These are phyloP conservation scores for Fusarium xylarioides DNA, from an alignment of 2,329 filamentous ascomycete species.

Conservation along the genomic window DNA sequence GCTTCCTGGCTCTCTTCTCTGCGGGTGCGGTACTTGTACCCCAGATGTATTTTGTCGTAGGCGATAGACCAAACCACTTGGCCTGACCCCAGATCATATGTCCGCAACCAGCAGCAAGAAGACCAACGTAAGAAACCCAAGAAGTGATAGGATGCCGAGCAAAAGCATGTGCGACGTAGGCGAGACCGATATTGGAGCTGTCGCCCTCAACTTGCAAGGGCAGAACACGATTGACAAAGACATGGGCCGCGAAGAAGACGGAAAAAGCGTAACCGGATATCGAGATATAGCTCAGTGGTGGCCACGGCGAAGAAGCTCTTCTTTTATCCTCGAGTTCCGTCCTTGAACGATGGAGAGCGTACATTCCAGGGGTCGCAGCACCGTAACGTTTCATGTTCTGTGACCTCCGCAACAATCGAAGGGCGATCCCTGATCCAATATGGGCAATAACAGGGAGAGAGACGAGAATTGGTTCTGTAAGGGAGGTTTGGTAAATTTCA, in stretches of 20 bases:
- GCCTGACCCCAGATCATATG: slow-evolving; percentile 88
- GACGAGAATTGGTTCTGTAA: slow-evolving; percentile 83
- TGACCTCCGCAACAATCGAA: slow-evolving; percentile 78
- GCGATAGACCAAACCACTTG: slow-evolving; percentile 78
- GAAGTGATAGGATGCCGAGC: slow-evolving; percentile 72
- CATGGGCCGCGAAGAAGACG: slow-evolving; percentile 74
- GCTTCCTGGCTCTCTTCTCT: slow-evolving; percentile 61
- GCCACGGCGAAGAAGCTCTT: slow-evolving; percentile 63
- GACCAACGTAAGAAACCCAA: slow-evolving; percentile 73
- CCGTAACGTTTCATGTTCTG: slow-evolving; percentile 81
- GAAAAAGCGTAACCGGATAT: slow-evolving; percentile 76
- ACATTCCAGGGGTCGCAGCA: slow-evolving; percentile 67
- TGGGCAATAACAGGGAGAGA: slow-evolving; percentile 79
- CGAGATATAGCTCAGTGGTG: slow-evolving; percentile 74
- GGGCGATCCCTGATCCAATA: slow-evolving; percentile 76
- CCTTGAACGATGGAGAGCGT: slow-evolving; percentile 48
- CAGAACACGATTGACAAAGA: slow-evolving; percentile 77
- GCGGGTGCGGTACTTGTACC: slow-evolving; percentile 53
- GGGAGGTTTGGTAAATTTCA: slow-evolving; percentile 87
- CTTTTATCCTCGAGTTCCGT: slow-evolving; percentile 40
- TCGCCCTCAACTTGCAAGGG: slow-evolving; percentile 83
- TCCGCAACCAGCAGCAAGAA: slow-evolving; percentile 74
- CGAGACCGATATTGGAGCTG: slow-evolving; percentile 84
- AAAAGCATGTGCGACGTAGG: slow-evolving; percentile 87
- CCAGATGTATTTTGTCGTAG: slow-evolving; percentile 59